These are phyloP conservation scores for Camillea tinctor DNA, from an alignment of 2,329 filamentous ascomycete genomes.

Conservation along the genomic window DNA sequence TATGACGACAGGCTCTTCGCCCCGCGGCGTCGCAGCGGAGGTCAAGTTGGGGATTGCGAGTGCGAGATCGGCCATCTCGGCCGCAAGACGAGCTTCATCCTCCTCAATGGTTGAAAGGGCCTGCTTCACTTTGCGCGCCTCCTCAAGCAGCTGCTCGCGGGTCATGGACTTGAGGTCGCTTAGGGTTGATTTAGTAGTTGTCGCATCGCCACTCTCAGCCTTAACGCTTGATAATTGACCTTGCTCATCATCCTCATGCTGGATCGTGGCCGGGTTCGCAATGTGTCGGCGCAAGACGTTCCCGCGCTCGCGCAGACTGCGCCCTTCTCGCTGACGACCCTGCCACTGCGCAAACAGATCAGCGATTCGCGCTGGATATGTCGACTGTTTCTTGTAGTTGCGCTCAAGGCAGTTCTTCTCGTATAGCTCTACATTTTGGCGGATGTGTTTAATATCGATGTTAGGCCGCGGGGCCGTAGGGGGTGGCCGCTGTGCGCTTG, in stretches of 20 bases:
- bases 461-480: constrained; percentile 74
- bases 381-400: constrained; percentile 67
- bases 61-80: constrained; percentile 72
- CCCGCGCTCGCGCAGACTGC: constrained; percentile 62
- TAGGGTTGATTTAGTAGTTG: constrained; percentile 13
- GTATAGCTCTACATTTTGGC: constrained; percentile 77
- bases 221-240: constrained; percentile 11
- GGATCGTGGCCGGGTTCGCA: constrained; percentile 48
- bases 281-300: constrained; percentile 63
- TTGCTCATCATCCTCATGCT: constrained; percentile 41
- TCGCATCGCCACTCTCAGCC: constrained; percentile 25
- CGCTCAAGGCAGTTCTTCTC: constrained; percentile 79
- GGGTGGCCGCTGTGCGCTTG: constrained; percentile 46
- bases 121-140: constrained; percentile 65
- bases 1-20: constrained; percentile 62
- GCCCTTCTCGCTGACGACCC: constrained; percentile 58
- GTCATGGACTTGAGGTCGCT: constrained; percentile 32
- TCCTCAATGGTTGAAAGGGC: constrained; percentile 59
- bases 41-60: constrained; percentile 85
- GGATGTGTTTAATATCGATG: constrained; percentile 87
- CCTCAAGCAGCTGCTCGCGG: constrained; percentile 56
- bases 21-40: constrained; percentile 70
- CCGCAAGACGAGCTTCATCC: constrained; percentile 56
- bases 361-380: constrained; percentile 56
- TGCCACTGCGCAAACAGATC: constrained; percentile 58